A percentile compares a stretch with the other conserved stretches of the same genome.
phyloP scores from a whole-genome alignment of 495 filamentous ascomycete species.

The Penicillium cosmopolitanum region DNA sequence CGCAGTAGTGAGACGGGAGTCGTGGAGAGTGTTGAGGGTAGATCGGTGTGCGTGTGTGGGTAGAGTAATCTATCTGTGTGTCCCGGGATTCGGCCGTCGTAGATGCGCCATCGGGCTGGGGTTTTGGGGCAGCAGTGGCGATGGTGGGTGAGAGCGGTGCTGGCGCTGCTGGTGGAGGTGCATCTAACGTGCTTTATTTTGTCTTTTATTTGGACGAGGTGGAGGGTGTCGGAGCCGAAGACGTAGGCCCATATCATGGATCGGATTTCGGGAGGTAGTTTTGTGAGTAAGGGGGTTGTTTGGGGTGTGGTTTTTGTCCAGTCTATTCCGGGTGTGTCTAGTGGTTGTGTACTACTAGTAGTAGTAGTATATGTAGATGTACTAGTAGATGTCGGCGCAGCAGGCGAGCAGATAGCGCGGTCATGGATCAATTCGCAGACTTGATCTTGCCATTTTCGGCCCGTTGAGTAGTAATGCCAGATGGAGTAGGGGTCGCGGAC shows the following conservation, averaged over 20 bases:
- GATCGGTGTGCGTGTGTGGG: conserved; percentile 40
- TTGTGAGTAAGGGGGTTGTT: conserved; percentile 27
- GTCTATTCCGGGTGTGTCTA: conserved; percentile 27
- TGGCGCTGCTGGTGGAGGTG: background rate
- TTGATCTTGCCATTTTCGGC: conserved; percentile 46
- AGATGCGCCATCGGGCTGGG: conserved; percentile 42
- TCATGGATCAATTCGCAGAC: conserved; percentile 44
- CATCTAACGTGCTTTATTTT: conserved; percentile 49
- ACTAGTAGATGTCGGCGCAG: conserved; percentile 11
- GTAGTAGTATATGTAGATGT: conserved; percentile 6
- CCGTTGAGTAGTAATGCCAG: conserved; percentile 49
- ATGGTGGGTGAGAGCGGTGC: conserved; percentile 31
- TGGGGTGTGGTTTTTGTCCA: background rate
- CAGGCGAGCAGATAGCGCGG: conserved; percentile 39
- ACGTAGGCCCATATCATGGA: conserved; percentile 59
- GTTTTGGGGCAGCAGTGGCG: conserved; percentile 46
- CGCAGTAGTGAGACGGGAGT: conserved; percentile 35
- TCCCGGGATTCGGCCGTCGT: conserved; percentile 22
- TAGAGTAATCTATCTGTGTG: conserved; percentile 39
- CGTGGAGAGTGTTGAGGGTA: conserved; percentile 33
- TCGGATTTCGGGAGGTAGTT: conserved; percentile 57
- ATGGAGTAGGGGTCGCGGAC: conserved; percentile 51
- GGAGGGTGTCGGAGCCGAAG: conserved; percentile 47
- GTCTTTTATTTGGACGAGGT: conserved; percentile 46
- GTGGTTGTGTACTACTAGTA: conserved; percentile 21